A percentile compares a stretch with the other conserved stretches of the same genome.
phyloP scores from a whole-genome alignment of 805 yeast genomes.

The Blastobotrys attinorum region DNA sequence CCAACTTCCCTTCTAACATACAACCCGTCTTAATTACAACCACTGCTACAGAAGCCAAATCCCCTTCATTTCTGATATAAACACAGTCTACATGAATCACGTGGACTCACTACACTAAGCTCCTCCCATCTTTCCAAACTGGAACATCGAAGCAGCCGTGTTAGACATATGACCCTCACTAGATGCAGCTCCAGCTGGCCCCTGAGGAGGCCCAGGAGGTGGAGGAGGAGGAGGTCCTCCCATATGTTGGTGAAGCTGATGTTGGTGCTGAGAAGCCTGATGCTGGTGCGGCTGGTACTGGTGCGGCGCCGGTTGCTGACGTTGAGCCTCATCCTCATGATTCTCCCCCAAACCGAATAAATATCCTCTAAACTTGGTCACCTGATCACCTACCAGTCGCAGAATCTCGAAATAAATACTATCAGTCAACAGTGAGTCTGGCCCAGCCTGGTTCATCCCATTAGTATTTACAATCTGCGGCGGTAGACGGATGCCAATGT shows the following conservation, averaged over 20 bases:
- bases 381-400: slow-evolving; percentile 23
- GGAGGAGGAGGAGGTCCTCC: too few species aligned
- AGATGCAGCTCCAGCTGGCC: slow-evolving; percentile 7
- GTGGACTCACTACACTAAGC: too few species aligned
- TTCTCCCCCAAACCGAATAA: slow-evolving; percentile 33
- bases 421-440: slow-evolving; percentile 36
- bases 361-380: slow-evolving; percentile 24
- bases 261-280: too few species aligned
- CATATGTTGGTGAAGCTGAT: too few species aligned
- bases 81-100: too few species aligned
- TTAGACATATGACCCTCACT: not conserved
- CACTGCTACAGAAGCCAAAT: too few species aligned
- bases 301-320: slow-evolving; percentile 4
- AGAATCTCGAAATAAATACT: slow-evolving; percentile 37
- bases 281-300: slow-evolving; percentile 1
- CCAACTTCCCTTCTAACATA: too few species aligned
- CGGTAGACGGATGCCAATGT: slow-evolving; percentile 28
- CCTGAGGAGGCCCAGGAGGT: too few species aligned
- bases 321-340: slow-evolving; percentile 3
- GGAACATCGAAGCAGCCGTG: slow-evolving; percentile 23
- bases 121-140: slow-evolving; percentile 27
- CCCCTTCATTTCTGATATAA: too few species aligned
- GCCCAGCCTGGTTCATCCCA: slow-evolving; percentile 36
- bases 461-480: slow-evolving; percentile 9
- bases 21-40: too few species aligned